These are phyloP conservation scores for Drechslerella stenobrocha DNA, from an alignment of 2,329 filamentous ascomycete genomes.

Conservation along the genomic window DNA sequence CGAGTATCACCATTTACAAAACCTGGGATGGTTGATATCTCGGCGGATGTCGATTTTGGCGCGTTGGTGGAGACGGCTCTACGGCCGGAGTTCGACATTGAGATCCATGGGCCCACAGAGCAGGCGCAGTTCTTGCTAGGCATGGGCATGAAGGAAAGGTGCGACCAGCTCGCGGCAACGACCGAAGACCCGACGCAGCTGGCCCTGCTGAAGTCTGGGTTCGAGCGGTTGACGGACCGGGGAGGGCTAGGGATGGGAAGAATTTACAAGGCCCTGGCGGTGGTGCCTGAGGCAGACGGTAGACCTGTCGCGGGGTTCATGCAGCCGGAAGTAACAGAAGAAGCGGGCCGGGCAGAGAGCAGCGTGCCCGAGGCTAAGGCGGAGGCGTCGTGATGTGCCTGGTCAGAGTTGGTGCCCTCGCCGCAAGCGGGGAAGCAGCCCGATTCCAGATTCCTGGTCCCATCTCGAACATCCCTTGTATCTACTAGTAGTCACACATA, in stretches of 20 bases:
- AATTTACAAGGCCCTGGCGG: slow-evolving; percentile 89
- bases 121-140: slow-evolving; percentile 76
- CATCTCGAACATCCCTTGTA: too few relatives aligned
- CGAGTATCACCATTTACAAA: slow-evolving; percentile 76
- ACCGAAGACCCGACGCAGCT: slow-evolving; percentile 59
- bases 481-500: neutral
- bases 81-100: slow-evolving; percentile 73
- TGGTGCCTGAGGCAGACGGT: slow-evolving; percentile 77
- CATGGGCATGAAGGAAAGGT: slow-evolving; percentile 82
- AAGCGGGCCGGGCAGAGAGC: neutral
- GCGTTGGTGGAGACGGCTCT: slow-evolving; percentile 81
- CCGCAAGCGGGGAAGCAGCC: too few relatives aligned
- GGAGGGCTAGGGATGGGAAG: slow-evolving; percentile 87
- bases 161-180: slow-evolving; percentile 66
- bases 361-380: too few relatives aligned
- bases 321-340: neutral
- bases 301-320: slow-evolving; percentile 82
- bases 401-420: too few relatives aligned
- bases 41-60: slow-evolving; percentile 89
- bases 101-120: slow-evolving; percentile 88
- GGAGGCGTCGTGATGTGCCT: too few relatives aligned
- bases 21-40: slow-evolving; percentile 83
- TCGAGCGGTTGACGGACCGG: slow-evolving; percentile 80
- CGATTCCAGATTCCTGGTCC: too few relatives aligned
- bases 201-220: slow-evolving; percentile 69